Evolutionary conservation across 2,329 filamentous ascomycete species (phyloP).

Genomic region (Colletotrichum australisinense): DNA sequence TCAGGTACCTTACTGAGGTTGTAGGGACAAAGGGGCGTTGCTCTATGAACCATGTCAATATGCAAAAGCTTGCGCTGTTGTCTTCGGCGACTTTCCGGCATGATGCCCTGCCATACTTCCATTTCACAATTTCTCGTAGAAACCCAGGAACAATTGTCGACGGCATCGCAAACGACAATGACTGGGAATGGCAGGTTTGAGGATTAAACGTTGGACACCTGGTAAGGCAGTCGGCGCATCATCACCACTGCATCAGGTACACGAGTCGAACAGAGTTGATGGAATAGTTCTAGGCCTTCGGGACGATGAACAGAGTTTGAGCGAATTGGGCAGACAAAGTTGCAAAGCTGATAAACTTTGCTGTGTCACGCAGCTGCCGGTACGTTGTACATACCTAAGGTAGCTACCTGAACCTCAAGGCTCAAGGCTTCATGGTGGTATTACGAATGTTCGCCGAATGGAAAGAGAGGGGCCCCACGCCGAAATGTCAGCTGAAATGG

Average conservation of each 20-base stretch:
- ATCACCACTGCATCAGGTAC: not conserved
- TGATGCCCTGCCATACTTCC: not conserved
- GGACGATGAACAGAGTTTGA: not conserved
- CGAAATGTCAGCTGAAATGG: slow-evolving; percentile 24
- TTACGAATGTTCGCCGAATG: not conserved
- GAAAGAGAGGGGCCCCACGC: not conserved
- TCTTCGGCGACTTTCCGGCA: slow-evolving; percentile 12
- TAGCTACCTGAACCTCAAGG: too few species aligned
- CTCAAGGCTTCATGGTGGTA: too few species aligned
- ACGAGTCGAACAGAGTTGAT: slow-evolving; percentile 28
- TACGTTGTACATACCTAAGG: too few species aligned
- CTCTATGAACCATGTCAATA: not conserved
- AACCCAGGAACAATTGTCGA: not conserved
- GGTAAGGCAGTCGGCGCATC: not conserved
- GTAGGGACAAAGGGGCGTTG: not conserved
- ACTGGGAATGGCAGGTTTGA: not conserved
- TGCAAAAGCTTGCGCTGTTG: not conserved
- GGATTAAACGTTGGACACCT: not conserved
- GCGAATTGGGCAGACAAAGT: not conserved
- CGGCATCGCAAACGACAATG: not conserved
- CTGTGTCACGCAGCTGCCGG: not conserved
- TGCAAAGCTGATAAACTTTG: not conserved
- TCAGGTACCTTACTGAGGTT: too few species aligned
- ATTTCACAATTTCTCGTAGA: not conserved
- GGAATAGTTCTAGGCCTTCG: slow-evolving; percentile 30